phyloP scores from a whole-genome alignment of 1,284 basidiomycete genomes.

The Cystobasidium slooffiae region DNA sequence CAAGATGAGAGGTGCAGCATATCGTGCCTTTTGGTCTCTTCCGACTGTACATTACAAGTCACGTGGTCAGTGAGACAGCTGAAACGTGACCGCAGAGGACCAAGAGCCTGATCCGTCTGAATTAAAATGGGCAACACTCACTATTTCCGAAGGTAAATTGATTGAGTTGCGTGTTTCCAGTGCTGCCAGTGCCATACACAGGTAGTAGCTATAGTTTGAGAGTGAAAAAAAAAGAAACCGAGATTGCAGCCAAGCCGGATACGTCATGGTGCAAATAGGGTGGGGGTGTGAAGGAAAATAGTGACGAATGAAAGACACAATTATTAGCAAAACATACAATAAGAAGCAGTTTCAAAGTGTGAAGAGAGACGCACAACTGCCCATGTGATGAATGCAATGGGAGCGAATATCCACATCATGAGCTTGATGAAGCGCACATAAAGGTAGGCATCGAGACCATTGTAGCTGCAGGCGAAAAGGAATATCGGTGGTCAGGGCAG shows the following conservation, averaged over 20 bases:
- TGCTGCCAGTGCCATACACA: conserved; percentile 63
- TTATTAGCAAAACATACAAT: not conserved
- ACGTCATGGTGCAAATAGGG: too few relatives aligned
- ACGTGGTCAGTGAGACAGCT: not conserved
- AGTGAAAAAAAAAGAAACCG: not conserved
- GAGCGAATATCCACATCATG: conserved; percentile 76
- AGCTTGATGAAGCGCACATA: conserved; percentile 84
- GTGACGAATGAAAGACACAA: too few relatives aligned
- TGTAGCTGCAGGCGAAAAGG: conserved; percentile 57
- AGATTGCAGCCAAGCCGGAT: not conserved
- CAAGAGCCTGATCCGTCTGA: not conserved
- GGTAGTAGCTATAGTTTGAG: conserved; percentile 60
- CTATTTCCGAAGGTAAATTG: conserved; percentile 78
- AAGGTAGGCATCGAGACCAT: conserved; percentile 92
- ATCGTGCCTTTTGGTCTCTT: conserved; percentile 63
- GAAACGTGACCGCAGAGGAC: not conserved
- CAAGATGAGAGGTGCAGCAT: conserved; percentile 74
- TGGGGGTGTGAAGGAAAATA: too few relatives aligned
- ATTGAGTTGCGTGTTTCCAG: conserved; percentile 65
- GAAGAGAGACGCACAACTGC: conserved; percentile 42
- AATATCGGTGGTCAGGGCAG: conserved; percentile 51
- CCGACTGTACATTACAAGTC: conserved; percentile 57
- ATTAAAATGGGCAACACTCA: conserved; percentile 19
- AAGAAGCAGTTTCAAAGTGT: not conserved
- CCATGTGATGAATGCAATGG: conserved; percentile 68